phyloP scores from a whole-genome alignment of 2,329 filamentous ascomycete genomes.

The Sodiomyces alkalinus region DNA sequence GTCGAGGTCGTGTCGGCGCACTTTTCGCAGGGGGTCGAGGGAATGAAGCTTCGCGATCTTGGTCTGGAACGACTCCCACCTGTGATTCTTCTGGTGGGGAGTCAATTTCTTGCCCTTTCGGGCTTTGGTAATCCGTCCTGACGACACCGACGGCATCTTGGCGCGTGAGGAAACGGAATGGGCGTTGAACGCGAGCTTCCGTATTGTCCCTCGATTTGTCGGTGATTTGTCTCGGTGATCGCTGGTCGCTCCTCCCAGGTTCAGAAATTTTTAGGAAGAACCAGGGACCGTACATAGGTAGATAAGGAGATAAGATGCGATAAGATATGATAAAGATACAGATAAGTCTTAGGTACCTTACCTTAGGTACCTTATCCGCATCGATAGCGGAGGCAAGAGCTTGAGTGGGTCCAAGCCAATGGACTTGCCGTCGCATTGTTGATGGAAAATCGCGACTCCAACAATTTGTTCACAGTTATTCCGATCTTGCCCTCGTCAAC shows the following conservation, averaged over 20 bases:
- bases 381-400: no score
- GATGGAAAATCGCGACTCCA: no score
- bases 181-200: conserved; percentile 4
- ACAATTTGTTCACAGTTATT: no score
- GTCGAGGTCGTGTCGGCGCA: conserved; percentile 72
- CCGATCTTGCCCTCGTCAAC: conserved; percentile 1
- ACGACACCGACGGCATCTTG: conserved; percentile 46
- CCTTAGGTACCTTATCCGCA: no score
- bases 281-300: no score
- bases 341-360: background rate
- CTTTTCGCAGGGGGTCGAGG: conserved; percentile 80
- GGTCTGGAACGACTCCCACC: conserved; percentile 81
- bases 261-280: no score
- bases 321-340: conserved; percentile 1
- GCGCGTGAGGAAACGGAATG: conserved; percentile 10
- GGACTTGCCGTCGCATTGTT: conserved; percentile 4
- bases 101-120: conserved; percentile 57
- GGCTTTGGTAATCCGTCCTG: conserved; percentile 54
- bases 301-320: conserved; percentile 9
- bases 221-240: conserved; percentile 5
- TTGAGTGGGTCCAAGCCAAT: background rate
- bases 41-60: conserved; percentile 82
- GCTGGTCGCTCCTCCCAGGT: conserved; percentile 3
- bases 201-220: no score
- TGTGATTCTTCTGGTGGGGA: conserved; percentile 64